Percentiles rank a stretch among this genome's conserved stretches.
Evolutionary conservation across 2,329 filamentous ascomycete genomes (phyloP).

Genomic region (Aspergillus bombycis): DNA sequence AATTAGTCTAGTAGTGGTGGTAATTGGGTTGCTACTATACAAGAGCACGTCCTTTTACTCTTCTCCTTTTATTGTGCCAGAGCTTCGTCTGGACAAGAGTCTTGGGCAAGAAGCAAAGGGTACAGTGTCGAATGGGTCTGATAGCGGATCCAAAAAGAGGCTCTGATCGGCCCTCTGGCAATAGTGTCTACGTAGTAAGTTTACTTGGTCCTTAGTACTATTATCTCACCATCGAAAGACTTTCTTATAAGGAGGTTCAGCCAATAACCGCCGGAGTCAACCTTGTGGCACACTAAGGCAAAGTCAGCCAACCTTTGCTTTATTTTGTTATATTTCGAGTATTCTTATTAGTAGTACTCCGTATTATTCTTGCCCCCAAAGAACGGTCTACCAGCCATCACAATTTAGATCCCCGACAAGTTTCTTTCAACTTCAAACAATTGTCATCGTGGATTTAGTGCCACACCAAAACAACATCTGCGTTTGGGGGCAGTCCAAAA

Average conservation of each 20-base stretch:
- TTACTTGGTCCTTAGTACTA: not conserved
- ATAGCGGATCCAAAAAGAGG: slow-evolving; percentile 1
- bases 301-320: slow-evolving; percentile 17
- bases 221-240: slow-evolving; percentile 1
- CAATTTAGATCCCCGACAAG: not conserved
- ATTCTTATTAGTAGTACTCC: not conserved
- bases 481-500: not conserved
- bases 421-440: not conserved
- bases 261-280: slow-evolving; percentile 15
- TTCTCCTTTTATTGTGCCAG: not conserved
- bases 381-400: not conserved
- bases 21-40: slow-evolving; percentile 13
- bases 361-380: not conserved
- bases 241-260: slow-evolving; percentile 9
- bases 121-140: not conserved
- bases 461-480: not conserved
- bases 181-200: not conserved
- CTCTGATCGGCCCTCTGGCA: not conserved
- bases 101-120: not conserved
- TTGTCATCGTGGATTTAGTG: not conserved
- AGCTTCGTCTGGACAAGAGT: not conserved
- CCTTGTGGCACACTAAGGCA: slow-evolving; percentile 5
- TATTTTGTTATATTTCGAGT: slow-evolving; percentile 7
- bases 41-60: slow-evolving; percentile 1
- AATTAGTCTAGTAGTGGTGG: slow-evolving; percentile 4